phyloP scores from a whole-genome alignment of 306 rosid genomes.

The Rubus parviflorus region DNA sequence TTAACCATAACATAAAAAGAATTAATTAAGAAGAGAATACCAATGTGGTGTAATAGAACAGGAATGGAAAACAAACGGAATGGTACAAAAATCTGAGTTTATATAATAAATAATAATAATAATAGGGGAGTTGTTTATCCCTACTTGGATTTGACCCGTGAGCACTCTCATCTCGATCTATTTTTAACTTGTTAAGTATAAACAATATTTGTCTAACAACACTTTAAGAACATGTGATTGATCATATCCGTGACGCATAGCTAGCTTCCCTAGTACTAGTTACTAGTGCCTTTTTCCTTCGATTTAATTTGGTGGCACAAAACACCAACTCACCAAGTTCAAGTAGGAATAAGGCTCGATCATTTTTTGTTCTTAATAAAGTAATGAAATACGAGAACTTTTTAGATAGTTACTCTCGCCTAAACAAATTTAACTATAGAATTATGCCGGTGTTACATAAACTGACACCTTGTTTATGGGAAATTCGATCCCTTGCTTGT shows the following conservation, averaged over 20 bases:
- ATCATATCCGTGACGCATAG: constrained; percentile 1
- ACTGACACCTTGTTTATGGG: too few relatives aligned
- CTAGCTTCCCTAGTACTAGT: not conserved
- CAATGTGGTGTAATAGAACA: constrained; percentile 10
- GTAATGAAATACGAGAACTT: not conserved
- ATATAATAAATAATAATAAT: not conserved
- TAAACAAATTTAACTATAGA: too few relatives aligned
- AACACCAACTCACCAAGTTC: not conserved
- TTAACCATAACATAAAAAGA: not conserved
- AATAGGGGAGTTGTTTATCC: not conserved
- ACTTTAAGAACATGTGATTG: not conserved
- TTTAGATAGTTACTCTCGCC: not conserved
- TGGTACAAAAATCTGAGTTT: not conserved
- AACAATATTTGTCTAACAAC: too few relatives aligned
- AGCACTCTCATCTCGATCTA: not conserved
- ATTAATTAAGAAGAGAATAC: constrained; percentile 6
- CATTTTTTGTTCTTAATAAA: not conserved
- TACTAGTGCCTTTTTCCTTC: not conserved
- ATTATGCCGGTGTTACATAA: too few relatives aligned
- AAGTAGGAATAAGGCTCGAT: not conserved
- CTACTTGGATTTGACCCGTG: not conserved
- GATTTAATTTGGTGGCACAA: not conserved
- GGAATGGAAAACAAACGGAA: constrained; percentile 17
- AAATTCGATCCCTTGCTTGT: too few relatives aligned
- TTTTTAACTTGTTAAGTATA: too few relatives aligned